Base-by-base conservation (phyloP, 2,329 filamentous ascomycete genomes). In the Elsinoe arachidis region DNA sequence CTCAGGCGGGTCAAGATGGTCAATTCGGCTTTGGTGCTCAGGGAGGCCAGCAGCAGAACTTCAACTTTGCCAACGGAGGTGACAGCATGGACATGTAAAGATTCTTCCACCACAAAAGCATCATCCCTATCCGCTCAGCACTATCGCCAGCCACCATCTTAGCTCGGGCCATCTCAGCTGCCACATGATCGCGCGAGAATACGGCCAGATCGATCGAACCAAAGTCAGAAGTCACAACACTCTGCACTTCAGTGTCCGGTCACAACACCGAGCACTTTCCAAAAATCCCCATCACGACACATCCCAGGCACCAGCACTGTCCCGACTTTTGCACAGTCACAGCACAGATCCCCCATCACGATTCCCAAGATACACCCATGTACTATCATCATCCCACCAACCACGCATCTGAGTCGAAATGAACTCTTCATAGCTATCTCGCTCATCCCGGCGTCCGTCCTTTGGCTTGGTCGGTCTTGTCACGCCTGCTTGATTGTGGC, bases 31-130 rank as follows among this genome's bases (percentile, higher is more conserved):
- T 97, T 74, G 85, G 87, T 68, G 77, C 85, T 72, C 67, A 79
- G 72, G 79, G 26, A 7, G 26, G 83, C 67, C 85, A 88, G 69
- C 82, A 86, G 67, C 86, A 87, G 64, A 87, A 88, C 70, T 99
- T 97, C 83, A 96, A 89, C 83, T 99, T 99, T 72, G 88, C 88
- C 72, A 90, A 84, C 68, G 83, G 82, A 61, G 81, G 79, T 63
- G 85, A 87, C 68, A 83, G 82, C 39, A 88, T 88, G 84, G 85
- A 88, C 68, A 88, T 73, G 70, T 70, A 66, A 65, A 52, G 23
- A 15, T 19, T 14, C 3, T 23, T 11, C 5, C 26, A 30, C 26
- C 26, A 5, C 26, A 30, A 35, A n/a, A 11, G n/a, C 21, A 47
- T 7, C 15, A 34, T 39, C 34, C 21, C 21, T 17, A 34, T 34